phyloP scores from a whole-genome alignment of 1,284 basidiomycete species.

The Ceratobasidium sp. region DNA sequence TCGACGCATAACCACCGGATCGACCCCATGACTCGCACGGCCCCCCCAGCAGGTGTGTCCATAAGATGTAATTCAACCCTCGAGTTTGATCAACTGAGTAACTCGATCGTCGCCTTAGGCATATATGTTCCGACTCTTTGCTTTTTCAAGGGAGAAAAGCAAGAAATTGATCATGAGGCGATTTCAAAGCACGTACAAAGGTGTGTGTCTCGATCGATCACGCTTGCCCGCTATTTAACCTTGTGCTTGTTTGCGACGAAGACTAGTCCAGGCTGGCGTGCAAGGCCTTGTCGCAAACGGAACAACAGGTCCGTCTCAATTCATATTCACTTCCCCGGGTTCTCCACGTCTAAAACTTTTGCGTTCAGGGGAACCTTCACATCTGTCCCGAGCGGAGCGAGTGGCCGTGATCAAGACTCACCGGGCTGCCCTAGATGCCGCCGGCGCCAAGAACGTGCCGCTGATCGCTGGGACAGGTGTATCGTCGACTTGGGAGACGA shows the following conservation, averaged over 20 bases:
- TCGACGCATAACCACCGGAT: neutral
- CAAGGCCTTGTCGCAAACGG: constrained; percentile 50
- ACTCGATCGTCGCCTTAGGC: constrained; percentile 19
- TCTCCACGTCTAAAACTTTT: neutral
- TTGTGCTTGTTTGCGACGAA: constrained; percentile 30
- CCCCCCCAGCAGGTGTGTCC: constrained; percentile 34
- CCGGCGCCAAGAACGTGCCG: constrained; percentile 46
- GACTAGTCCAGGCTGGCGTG: constrained; percentile 49
- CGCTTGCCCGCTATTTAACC: neutral
- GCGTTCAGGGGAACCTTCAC: constrained; percentile 36
- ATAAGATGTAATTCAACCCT: neutral
- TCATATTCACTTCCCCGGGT: neutral
- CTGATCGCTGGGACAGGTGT: constrained; percentile 50
- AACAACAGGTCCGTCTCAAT: constrained; percentile 49
- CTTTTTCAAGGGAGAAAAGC: constrained; percentile 49
- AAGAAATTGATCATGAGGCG: constrained; percentile 49
- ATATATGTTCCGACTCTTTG: constrained; percentile 50
- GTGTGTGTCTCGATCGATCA: constrained; percentile 18
- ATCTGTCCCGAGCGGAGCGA: constrained; percentile 50
- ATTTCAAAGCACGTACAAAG: constrained; percentile 48
- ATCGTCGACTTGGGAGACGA: constrained; percentile 50
- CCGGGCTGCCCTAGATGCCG: constrained; percentile 48
- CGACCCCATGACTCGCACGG: constrained; percentile 29
- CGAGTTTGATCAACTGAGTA: neutral
- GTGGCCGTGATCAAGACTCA: constrained; percentile 48